Base-by-base conservation (phyloP, 495 filamentous ascomycete species). In the Aspergillus sclerotioniger region DNA sequence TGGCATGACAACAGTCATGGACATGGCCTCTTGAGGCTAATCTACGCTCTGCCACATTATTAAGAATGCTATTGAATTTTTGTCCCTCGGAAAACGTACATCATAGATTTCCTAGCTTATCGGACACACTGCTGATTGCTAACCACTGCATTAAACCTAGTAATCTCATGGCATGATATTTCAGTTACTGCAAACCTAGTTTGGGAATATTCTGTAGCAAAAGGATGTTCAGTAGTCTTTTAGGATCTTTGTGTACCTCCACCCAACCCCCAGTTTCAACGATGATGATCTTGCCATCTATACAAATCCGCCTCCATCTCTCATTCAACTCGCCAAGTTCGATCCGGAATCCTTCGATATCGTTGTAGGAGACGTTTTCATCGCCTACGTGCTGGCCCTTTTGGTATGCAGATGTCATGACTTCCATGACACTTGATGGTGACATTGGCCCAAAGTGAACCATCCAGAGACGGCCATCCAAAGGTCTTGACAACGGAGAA, bases 211-310 rank as follows among this genome's bases (percentile, higher is more conserved):
- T 41, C 12, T n/a, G 0, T 6, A 41, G 46, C 28, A 49, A 1
- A 1, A 66, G 47, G 12, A 77, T 43, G 47, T 64, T 58, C 29
- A 77, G 41, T 54, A 67, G 46, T 41, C 48, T 56, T 17, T 60
- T 54, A 20, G 62, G 16, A 37, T 77, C 76, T 65, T 72, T 80
- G 52, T 62, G 63, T 16, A 95, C 76, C 51, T 85, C 81, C 72
- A 94, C 82, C 83, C 83, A 88, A 7, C 93, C 92, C 0, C 80
- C 84, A 58, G 80, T 62, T 45, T 85, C 84, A 16, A 96, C 67
- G 54, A 79, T 80, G 9, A 96, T 81, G 60, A 96, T 92, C 56
- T 86, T 89, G 12, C 93, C 93, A 74, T 98, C 93, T 20, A 98
- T 76, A 66, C 92, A 98, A 2, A 95, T 82, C 58, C 90, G 83